Conservation (phyloP, 768 basidiomycete genomes). For the Dioszegia hungarica region DNA sequence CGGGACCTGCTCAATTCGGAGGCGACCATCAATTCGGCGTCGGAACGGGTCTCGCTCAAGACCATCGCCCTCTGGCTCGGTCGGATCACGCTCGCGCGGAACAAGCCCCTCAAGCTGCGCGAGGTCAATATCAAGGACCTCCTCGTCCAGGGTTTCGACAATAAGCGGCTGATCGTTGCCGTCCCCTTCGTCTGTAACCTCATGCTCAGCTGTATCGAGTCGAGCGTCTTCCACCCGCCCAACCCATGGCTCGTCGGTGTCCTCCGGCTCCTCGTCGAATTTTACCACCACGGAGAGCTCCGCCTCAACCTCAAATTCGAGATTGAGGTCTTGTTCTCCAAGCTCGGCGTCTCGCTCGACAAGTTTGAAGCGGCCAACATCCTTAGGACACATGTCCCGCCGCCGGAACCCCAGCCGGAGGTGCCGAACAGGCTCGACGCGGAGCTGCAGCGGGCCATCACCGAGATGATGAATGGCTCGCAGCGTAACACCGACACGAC, state of each 20-base stretch:
- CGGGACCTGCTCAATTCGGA: conserved; percentile 83
- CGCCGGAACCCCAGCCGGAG: conserved; percentile 52
- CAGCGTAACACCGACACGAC: conserved; percentile 29
- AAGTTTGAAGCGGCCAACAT: conserved; percentile 76
- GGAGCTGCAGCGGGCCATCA: conserved; percentile 65
- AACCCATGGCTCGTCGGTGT: conserved; percentile 99
- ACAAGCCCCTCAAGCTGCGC: conserved; percentile 85
- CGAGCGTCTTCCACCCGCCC: conserved; percentile 87
- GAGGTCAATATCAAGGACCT: conserved; percentile 96
- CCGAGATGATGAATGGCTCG: conserved; percentile 50
- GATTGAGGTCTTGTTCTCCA: conserved; percentile 93
- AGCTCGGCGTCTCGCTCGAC: conserved; percentile 79
- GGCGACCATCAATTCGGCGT: conserved; percentile 73
- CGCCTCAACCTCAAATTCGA: conserved; percentile 97
- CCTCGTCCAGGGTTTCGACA: conserved; percentile 92
- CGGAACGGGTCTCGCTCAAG: conserved; percentile 82
- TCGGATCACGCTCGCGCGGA: conserved; percentile 82
- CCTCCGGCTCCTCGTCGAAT: conserved; percentile 79
- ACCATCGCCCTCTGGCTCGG: conserved; percentile 95
- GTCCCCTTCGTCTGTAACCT: conserved; percentile 99
- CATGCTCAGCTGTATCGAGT: conserved; percentile 80
- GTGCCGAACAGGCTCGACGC: conserved; percentile 68
- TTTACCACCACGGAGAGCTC: conserved; percentile 95
- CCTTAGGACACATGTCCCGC: conserved; percentile 54
- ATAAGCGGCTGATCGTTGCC: conserved; percentile 79